Evolutionary conservation across 2,329 filamentous ascomycete genomes (phyloP).

Genomic region (Coleophoma eucalyptorum): DNA sequence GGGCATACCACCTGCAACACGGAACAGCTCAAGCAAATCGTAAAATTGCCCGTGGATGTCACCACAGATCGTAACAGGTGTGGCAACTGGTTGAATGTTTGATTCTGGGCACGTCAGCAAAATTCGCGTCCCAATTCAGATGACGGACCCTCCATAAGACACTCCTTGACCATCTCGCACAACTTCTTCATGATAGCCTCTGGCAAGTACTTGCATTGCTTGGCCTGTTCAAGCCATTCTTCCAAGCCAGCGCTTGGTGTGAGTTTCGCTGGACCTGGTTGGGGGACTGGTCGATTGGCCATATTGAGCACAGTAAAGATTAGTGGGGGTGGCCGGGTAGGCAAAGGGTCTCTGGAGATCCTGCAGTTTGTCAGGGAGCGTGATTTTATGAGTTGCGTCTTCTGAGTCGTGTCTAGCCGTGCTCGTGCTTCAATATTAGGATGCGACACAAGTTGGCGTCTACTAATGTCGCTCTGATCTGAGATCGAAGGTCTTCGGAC

Average conservation of each 20-base stretch:
- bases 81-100: constrained; percentile 97
- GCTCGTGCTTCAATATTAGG: too few relatives aligned
- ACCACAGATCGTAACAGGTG: constrained; percentile 94
- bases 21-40: constrained; percentile 93
- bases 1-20: constrained; percentile 94
- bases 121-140: too few relatives aligned
- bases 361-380: too few relatives aligned
- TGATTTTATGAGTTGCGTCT: too few relatives aligned
- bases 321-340: too few relatives aligned
- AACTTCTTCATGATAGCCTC: constrained; percentile 98
- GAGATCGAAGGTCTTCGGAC: too few relatives aligned
- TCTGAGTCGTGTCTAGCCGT: too few relatives aligned
- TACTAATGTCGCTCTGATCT: too few relatives aligned
- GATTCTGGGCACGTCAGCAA: constrained; percentile 60
- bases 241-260: constrained; percentile 81
- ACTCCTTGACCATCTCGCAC: constrained; percentile 98
- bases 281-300: constrained; percentile 52
- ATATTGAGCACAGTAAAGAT: too few relatives aligned
- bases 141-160: constrained; percentile 85
- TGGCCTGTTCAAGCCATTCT: constrained; percentile 95
- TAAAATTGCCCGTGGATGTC: constrained; percentile 99
- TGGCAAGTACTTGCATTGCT: constrained; percentile 94
- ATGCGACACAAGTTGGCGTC: too few relatives aligned
- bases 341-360: too few relatives aligned
- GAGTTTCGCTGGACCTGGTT: constrained; percentile 86